Evolutionary conservation across 305 asterid species (phyloP).

Genomic region (Stenogyne calaminthoides): DNA sequence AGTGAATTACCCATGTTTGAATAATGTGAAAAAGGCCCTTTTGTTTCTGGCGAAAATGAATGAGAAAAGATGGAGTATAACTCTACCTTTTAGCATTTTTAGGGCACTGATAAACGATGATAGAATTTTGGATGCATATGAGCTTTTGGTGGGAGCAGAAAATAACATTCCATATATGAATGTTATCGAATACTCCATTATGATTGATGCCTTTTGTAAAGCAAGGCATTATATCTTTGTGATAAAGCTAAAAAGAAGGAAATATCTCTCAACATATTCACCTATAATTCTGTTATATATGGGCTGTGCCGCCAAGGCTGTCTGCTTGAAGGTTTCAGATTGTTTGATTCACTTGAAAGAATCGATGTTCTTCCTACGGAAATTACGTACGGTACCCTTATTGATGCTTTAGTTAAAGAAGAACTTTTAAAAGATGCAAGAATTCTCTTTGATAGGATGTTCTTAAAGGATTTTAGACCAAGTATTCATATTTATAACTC

Average conservation of each 20-base stretch:
- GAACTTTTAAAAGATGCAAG: constrained; percentile 68
- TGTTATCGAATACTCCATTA: constrained; percentile 57
- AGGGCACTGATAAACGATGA: constrained; percentile 48
- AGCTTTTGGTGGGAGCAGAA: constrained; percentile 58
- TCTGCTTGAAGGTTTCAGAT: constrained; percentile 77
- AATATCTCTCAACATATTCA: constrained; percentile 50
- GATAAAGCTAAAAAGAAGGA: constrained; percentile 51
- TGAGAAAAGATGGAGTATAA: constrained; percentile 32
- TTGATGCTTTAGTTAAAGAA: constrained; percentile 68
- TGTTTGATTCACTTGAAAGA: constrained; percentile 73
- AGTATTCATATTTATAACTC: constrained; percentile 68
- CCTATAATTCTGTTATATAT: constrained; percentile 67
- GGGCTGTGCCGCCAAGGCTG: constrained; percentile 85
- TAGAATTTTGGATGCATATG: constrained; percentile 63
- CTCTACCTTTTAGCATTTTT: constrained; percentile 48
- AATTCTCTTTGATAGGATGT: constrained; percentile 69
- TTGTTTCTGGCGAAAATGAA: constrained; percentile 45
- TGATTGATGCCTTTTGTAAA: constrained; percentile 71
- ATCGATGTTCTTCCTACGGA: constrained; percentile 58
- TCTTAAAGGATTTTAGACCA: constrained; percentile 48
- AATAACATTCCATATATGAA: constrained; percentile 49
- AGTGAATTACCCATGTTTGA: constrained; percentile 53
- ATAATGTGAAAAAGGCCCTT: constrained; percentile 51
- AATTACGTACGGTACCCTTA: constrained; percentile 73
- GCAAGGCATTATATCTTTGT: constrained; percentile 73